Evolutionary conservation across 805 yeast species (phyloP), one percentile per base, ranked within the genome.

Genomic region (Candida dendrica): DNA sequence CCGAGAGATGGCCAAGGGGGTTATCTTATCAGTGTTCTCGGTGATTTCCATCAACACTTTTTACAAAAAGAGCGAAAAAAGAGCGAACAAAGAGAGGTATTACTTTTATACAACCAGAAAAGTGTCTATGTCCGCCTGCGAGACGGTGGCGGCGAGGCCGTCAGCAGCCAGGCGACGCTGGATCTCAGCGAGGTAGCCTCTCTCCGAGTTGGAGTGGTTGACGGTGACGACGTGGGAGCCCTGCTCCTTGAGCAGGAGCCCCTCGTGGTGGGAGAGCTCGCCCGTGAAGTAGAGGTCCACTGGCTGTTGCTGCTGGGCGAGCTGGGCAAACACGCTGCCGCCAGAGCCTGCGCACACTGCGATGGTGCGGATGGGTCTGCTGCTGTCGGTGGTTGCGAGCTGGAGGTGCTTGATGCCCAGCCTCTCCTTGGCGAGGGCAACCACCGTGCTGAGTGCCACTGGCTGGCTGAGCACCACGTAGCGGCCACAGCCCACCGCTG

Each of bases 271-370:
- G 19, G 95, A 82, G 50, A 93, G 64, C 58, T 93, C 99, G 2
- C 99, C 99, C 0, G 98, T 90, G 53, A 79, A 75, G 58, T 74
- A 84, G 34, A 89, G 66, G 53, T 93, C 98, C 3, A 72, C 70
- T 0, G 80, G 80, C 39, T 69, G 13, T 13, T 27, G 6, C 66
- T 61, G 30, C 63, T 57, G 1, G 85, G 77, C 0, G 1, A 85
- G 77, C 0, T 75, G 67, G 8, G 76, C 44, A 62, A 88, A 81
- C 2, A 90, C 87, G 1, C 81, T 71, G 3, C 85, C 82, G 0
- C 98, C 98, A 2, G 96, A 84, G 0, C 99, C 99, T 3, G 98
- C 98, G 63, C 99, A 93, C 14, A 93, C 60, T 1, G 97, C 98
- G 18, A 89, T 66, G 0, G 75, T 71, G 19, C 59, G 61, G 41